phyloP scores from a whole-genome alignment of 2,329 filamentous ascomycete genomes.

The Zarea fungicola region DNA sequence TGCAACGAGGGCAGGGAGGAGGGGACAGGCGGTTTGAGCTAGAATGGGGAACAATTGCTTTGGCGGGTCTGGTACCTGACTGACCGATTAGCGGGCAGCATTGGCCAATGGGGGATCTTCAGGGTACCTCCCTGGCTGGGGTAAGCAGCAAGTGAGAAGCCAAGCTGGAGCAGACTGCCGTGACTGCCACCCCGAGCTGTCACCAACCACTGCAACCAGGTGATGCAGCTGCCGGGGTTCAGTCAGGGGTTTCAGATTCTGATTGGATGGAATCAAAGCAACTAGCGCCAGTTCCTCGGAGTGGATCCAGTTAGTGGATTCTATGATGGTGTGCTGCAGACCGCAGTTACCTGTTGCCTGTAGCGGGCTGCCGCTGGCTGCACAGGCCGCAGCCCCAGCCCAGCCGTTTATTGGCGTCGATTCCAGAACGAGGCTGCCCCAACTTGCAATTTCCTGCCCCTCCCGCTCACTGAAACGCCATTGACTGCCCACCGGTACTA shows the following conservation, averaged over 20 bases:
- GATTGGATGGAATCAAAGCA: constrained; percentile 10
- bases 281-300: neutral
- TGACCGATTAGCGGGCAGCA: neutral
- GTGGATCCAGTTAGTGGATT: neutral
- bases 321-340: neutral
- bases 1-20: neutral
- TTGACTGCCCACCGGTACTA: too few relatives aligned
- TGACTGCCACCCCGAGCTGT: neutral
- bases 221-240: constrained; percentile 3
- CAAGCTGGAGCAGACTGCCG: neutral
- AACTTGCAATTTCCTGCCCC: neutral
- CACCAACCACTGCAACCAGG: constrained; percentile 14
- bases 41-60: neutral
- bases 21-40: neutral
- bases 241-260: constrained; percentile 13
- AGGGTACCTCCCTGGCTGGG: neutral
- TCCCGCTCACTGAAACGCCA: neutral
- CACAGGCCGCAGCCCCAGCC: neutral
- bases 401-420: constrained; percentile 4
- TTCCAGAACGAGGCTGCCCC: constrained; percentile 9
- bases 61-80: neutral
- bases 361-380: neutral
- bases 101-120: neutral
- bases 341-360: neutral
- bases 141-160: constrained; percentile 3